phyloP scores from a whole-genome alignment of 257 asterid species.

The Coffea eugenioides region DNA sequence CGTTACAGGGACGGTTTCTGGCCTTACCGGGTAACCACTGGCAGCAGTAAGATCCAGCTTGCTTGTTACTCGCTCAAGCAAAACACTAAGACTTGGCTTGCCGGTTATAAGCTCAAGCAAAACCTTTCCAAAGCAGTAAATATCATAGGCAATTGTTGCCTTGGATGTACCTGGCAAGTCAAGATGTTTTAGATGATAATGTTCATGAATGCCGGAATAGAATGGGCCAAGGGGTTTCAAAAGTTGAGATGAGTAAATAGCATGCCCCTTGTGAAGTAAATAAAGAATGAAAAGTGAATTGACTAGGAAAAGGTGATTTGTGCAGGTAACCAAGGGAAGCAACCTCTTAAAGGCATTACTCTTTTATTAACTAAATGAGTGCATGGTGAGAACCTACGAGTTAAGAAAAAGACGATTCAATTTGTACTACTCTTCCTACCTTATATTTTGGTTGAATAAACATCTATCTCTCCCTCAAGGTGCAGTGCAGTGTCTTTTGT shows the following conservation, averaged over 20 bases:
- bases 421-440: neutral
- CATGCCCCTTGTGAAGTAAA: neutral
- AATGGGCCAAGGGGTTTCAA: no score
- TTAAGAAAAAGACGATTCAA: neutral
- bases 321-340: neutral
- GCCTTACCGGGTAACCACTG: neutral
- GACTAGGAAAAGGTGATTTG: neutral
- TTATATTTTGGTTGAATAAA: neutral
- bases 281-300: neutral
- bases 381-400: neutral
- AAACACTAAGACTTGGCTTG: neutral
- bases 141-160: conserved; percentile 13
- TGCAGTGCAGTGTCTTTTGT: neutral
- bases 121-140: conserved; percentile 19
- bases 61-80: conserved; percentile 8
- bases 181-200: neutral
- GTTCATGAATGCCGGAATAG: neutral
- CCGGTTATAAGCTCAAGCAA: neutral
- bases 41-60: neutral
- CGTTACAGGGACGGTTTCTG: neutral
- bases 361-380: neutral
- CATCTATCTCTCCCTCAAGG: neutral
- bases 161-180: conserved; percentile 5
- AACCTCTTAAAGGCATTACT: neutral
- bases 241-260: no score